Conservation (phyloP, 805 yeast genomes). For the Metschnikowia dekortorum region DNA sequence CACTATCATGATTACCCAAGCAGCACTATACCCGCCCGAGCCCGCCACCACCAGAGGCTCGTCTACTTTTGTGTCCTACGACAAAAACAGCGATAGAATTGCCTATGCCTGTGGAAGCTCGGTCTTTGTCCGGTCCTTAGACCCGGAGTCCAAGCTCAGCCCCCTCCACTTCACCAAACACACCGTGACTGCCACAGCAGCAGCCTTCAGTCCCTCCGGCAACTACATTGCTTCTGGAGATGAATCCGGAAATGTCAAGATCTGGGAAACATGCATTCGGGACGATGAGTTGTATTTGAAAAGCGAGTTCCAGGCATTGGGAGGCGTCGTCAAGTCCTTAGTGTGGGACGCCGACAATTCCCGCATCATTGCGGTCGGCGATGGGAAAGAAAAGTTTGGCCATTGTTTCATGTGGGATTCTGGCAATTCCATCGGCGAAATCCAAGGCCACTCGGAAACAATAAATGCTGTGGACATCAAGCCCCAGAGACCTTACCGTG, state of each 20-base stretch:
- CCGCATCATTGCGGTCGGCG: conserved; percentile 90
- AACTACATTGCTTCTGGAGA: conserved; percentile 90
- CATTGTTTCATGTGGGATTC: conserved; percentile 91
- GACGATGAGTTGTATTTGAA: conserved; percentile 53
- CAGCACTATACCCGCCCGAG: conserved; percentile 58
- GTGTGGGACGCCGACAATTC: conserved; percentile 90
- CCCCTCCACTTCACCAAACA: conserved; percentile 71
- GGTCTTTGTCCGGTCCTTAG: conserved; percentile 64
- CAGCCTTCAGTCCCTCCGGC: conserved; percentile 85
- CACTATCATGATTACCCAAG: conserved; percentile 23
- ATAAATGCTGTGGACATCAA: conserved; percentile 82
- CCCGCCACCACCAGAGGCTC: conserved; percentile 74
- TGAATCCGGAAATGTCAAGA: conserved; percentile 78
- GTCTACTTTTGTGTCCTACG: conserved; percentile 72
- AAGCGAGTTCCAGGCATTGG: conserved; percentile 74
- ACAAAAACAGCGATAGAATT: conserved; percentile 59
- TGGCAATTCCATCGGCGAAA: conserved; percentile 96
- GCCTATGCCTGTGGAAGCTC: conserved; percentile 83
- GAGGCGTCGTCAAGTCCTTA: conserved; percentile 76
- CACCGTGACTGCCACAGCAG: conserved; percentile 69
- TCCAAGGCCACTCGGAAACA: conserved; percentile 83
- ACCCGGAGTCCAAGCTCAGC: conserved; percentile 39
- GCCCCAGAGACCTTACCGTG: conserved; percentile 85
- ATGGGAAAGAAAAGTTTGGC: conserved; percentile 88
- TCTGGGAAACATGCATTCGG: conserved; percentile 65